These are phyloP conservation scores for Silene noctiflora DNA, from an alignment of 179 eudicot genomes.

Conservation along the genomic window DNA sequence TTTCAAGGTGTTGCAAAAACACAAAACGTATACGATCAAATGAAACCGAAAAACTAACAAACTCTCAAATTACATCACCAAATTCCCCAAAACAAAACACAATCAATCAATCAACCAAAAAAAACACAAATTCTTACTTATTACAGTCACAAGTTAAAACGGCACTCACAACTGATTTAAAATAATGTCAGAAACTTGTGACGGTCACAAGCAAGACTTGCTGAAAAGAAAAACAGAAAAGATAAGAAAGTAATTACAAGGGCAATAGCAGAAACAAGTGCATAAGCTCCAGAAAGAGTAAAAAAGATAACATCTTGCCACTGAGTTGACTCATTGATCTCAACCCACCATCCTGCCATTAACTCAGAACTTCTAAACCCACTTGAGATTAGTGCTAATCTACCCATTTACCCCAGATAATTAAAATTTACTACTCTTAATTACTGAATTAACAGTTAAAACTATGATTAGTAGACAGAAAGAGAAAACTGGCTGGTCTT, in stretches of 20 bases:
- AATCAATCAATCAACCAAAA: neutral
- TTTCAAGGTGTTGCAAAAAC: too few relatives aligned
- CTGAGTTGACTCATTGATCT: constrained; percentile 62
- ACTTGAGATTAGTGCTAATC: constrained; percentile 14
- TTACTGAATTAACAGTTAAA: neutral
- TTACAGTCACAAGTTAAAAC: too few relatives aligned
- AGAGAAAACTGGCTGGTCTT: neutral
- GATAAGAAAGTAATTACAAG: constrained; percentile 49
- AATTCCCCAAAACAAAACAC: too few relatives aligned
- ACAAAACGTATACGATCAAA: too few relatives aligned
- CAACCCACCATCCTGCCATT: constrained; percentile 65
- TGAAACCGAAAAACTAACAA: too few relatives aligned
- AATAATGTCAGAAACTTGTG: too few relatives aligned
- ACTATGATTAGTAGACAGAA: neutral
- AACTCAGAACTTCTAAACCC: constrained; percentile 14
- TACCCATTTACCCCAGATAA: neutral
- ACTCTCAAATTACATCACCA: too few relatives aligned
- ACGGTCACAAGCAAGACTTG: neutral
- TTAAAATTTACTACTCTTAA: neutral
- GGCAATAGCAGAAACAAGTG: constrained; percentile 76
- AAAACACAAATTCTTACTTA: too few relatives aligned
- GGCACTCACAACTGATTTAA: too few relatives aligned
- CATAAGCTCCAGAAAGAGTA: constrained; percentile 70
- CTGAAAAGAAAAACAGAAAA: neutral
- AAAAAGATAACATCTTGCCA: constrained; percentile 87